phyloP scores from a whole-genome alignment of 192 early-diverging fungal genomes.

The Helicostylum pulchrum region DNA sequence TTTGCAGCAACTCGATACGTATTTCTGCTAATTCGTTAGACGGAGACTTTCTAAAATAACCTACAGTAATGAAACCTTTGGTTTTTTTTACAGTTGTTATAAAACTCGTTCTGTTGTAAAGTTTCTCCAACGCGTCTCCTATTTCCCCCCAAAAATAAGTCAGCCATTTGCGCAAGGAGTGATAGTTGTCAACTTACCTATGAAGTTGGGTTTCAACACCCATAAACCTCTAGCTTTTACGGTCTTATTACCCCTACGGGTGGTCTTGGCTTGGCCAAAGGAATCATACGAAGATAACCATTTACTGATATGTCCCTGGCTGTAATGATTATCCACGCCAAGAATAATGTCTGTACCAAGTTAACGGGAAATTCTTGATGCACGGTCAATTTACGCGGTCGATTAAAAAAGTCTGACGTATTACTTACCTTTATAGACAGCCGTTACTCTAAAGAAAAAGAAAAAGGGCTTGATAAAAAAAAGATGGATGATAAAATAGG shows the following conservation, averaged over 20 bases:
- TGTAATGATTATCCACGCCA: too few relatives aligned
- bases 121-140: slow-evolving; percentile 4
- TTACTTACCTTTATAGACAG: too few relatives aligned
- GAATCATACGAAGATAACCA: background rate
- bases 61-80: slow-evolving; percentile 4
- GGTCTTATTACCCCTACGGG: background rate
- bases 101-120: background rate
- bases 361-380: too few relatives aligned
- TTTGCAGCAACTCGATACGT: background rate
- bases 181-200: slow-evolving; percentile 7
- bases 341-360: too few relatives aligned
- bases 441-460: too few relatives aligned
- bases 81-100: slow-evolving; percentile 1
- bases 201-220: slow-evolving; percentile 23
- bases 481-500: too few relatives aligned
- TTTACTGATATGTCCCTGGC: slow-evolving; percentile 3
- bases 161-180: slow-evolving; percentile 12
- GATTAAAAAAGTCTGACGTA: too few relatives aligned
- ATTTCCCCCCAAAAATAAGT: slow-evolving; percentile 1
- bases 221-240: slow-evolving; percentile 45
- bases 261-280: background rate
- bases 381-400: too few relatives aligned
- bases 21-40: slow-evolving; percentile 6
- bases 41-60: slow-evolving; percentile 12
- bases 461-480: too few relatives aligned